Percentiles rank a stretch among this genome's conserved stretches.
Evolutionary conservation across 345 rosid species (phyloP).

Genomic region (Brassica nigra): DNA sequence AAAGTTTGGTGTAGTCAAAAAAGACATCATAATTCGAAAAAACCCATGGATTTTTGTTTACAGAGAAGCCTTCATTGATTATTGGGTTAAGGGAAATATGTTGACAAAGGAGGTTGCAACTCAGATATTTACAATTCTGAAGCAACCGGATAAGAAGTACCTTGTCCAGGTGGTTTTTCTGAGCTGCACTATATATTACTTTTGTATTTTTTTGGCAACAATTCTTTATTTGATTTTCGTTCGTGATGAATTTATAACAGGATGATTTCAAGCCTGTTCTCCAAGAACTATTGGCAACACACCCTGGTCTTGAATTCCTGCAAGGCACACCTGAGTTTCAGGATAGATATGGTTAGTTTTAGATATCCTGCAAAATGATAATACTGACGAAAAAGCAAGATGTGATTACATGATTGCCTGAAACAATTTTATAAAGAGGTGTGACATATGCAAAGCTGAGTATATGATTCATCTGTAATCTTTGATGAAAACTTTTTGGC

Average conservation of each 20-base stretch:
- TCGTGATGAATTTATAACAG: conserved; percentile 43
- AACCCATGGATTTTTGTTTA: conserved; percentile 8
- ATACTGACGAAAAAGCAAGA: not conserved
- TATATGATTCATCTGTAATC: conserved; percentile 24
- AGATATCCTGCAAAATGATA: not conserved
- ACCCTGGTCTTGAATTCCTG: conserved; percentile 94
- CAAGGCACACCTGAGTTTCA: conserved; percentile 99
- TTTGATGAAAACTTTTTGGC: conserved; percentile 33
- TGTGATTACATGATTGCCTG: not conserved
- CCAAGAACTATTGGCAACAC: conserved; percentile 85
- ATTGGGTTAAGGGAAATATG: conserved; percentile 80
- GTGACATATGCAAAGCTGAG: not conserved
- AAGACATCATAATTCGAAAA: not conserved
- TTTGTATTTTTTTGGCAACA: not conserved
- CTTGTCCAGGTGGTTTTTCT: conserved; percentile 67
- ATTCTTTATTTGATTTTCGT: not conserved
- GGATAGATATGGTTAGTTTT: conserved; percentile 91
- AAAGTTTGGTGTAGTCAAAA: not conserved
- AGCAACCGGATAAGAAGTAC: conserved; percentile 71
- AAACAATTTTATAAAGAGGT: not conserved
- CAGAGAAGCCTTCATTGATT: conserved; percentile 82
- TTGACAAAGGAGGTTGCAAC: conserved; percentile 71
- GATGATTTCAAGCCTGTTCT: conserved; percentile 93
- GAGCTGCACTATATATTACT: not conserved
- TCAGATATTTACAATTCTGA: conserved; percentile 70